These are phyloP conservation scores for Ascochyta rabiei DNA, from an alignment of 2,329 filamentous ascomycete genomes.

Conservation along the genomic window DNA sequence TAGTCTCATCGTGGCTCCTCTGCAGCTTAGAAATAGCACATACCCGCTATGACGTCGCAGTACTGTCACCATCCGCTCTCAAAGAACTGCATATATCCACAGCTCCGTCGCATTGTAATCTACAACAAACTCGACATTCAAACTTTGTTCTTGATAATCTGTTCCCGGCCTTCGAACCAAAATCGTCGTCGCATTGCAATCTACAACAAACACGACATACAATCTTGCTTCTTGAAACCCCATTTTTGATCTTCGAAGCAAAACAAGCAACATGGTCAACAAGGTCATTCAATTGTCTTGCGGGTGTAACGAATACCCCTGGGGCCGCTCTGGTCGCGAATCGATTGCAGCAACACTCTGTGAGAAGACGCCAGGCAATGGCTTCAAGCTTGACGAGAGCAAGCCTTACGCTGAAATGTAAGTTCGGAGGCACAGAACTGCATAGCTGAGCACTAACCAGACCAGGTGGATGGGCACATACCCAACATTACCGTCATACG, in stretches of 20 bases:
- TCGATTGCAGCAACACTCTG: constrained; percentile 71
- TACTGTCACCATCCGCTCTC: constrained; percentile 26
- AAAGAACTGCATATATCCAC: constrained; percentile 5
- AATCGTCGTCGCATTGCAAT: not conserved
- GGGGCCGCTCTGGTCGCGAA: constrained; percentile 71
- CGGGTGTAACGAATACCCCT: constrained; percentile 67
- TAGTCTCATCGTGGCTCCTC: constrained; percentile 1
- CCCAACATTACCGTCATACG: constrained; percentile 69
- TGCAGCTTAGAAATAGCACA: constrained; percentile 22
- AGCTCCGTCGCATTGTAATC: not conserved
- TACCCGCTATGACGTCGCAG: constrained; percentile 42
- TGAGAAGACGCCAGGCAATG: constrained; percentile 66
- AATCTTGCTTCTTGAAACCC: not conserved
- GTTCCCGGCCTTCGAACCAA: not conserved
- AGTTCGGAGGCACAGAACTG: not conserved
- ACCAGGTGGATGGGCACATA: constrained; percentile 75
- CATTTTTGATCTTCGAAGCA: not conserved
- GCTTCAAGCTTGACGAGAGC: constrained; percentile 68
- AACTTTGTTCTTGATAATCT: not conserved
- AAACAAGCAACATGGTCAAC: constrained; percentile 52
- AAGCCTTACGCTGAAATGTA: constrained; percentile 67
- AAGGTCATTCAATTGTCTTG: constrained; percentile 62
- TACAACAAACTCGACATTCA: not conserved
- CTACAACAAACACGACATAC: not conserved
- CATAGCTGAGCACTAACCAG: constrained; percentile 9